phyloP scores from a whole-genome alignment of 371 early-diverging fungal species.

The Rhizopus delemar region DNA sequence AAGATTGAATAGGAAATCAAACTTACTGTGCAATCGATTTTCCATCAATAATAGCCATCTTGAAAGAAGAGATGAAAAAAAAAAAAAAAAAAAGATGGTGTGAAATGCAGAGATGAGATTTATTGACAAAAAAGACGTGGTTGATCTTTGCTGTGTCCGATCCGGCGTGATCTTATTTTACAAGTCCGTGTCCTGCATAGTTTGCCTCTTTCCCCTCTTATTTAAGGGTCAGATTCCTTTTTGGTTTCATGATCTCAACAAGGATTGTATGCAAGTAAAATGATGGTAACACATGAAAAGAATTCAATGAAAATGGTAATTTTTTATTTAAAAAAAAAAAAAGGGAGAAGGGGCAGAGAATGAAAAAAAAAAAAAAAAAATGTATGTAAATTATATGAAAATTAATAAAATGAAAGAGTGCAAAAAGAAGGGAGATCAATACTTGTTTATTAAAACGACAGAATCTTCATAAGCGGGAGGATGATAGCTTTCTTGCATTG shows the following conservation, averaged over 20 bases:
- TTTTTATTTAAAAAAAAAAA: background rate
- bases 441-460: slow-evolving; percentile 5
- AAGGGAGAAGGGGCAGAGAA: slow-evolving; percentile 3
- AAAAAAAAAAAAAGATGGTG: slow-evolving; percentile 12
- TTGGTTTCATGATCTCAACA: background rate
- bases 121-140: background rate
- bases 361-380: background rate
- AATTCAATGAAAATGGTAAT: background rate
- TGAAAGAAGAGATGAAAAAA: slow-evolving; percentile 5
- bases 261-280: background rate
- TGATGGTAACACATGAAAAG: background rate
- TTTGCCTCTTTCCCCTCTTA: background rate
- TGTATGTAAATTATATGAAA: background rate
- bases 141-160: background rate
- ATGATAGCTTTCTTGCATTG: slow-evolving; percentile 21
- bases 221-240: background rate
- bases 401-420: background rate
- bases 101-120: background rate
- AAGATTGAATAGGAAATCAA: background rate
- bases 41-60: slow-evolving; percentile 65
- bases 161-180: slow-evolving; percentile 1
- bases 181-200: background rate
- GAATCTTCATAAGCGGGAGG: slow-evolving; percentile 15
- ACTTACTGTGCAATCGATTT: slow-evolving; percentile 68
- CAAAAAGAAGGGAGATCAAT: background rate